Evolutionary conservation across 352 stramenopile species (phyloP).

Genomic region (Phytophthora aleatoria): DNA sequence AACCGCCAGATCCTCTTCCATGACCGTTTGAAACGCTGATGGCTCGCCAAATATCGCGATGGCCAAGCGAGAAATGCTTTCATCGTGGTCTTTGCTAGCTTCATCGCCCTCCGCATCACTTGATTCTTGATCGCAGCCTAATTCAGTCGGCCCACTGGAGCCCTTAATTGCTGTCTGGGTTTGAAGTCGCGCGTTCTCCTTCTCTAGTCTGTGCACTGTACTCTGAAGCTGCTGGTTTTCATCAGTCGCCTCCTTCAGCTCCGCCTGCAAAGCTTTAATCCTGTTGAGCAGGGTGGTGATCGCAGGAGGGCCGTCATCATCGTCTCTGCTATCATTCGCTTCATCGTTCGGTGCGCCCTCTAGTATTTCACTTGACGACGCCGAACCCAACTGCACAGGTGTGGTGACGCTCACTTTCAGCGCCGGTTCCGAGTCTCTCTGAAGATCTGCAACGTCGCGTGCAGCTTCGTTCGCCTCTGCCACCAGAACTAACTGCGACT

Average conservation of each 20-base stretch:
- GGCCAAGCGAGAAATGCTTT: slow-evolving; percentile 13
- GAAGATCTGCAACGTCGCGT: not conserved
- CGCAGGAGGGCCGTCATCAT: not conserved
- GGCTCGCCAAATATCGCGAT: slow-evolving; percentile 28
- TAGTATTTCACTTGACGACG: not conserved
- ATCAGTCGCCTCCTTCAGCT: slow-evolving; percentile 22
- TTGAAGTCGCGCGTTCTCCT: slow-evolving; percentile 24
- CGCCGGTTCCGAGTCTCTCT: not conserved
- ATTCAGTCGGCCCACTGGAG: not conserved
- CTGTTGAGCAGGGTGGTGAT: slow-evolving; percentile 18
- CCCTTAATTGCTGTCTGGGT: slow-evolving; percentile 5
- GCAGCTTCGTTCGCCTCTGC: not conserved
- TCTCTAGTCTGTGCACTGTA: slow-evolving; percentile 22
- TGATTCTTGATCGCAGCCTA: slow-evolving; percentile 5
- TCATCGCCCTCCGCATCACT: slow-evolving; percentile 2
- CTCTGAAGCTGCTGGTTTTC: slow-evolving; percentile 34
- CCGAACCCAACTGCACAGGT: not conserved
- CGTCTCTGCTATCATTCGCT: slow-evolving; percentile 12
- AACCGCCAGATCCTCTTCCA: slow-evolving; percentile 30
- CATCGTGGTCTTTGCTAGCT: slow-evolving; percentile 11
- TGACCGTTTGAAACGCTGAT: slow-evolving; percentile 34
- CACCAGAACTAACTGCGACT: not conserved
- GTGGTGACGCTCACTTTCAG: not conserved
- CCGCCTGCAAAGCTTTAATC: slow-evolving; percentile 24
- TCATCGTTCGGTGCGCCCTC: slow-evolving; percentile 6